Base-by-base conservation (phyloP, 352 stramenopile species). In the Pythium biforme region DNA sequence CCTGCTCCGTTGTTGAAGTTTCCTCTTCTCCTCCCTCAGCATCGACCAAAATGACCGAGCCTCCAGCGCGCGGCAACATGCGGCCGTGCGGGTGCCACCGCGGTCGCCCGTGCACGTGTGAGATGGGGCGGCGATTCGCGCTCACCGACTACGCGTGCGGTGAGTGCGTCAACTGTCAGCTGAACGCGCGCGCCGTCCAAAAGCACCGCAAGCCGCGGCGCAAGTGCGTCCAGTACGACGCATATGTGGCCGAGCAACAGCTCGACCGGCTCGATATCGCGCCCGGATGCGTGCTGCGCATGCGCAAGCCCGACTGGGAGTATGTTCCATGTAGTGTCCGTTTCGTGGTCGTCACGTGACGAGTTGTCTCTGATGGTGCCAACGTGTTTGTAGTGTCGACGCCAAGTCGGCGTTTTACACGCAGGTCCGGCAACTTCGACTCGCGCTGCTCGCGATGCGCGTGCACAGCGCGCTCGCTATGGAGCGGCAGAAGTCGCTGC, bases 261-360 rank as follows among this genome's bases (percentile, higher is more conserved):
- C 81, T 75, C 49, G 81, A 90, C 12, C 49, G 47, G 4, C 53
- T 88, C 5, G 27, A 76, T 58, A 53, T 90, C 20, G 50, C 64
- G 34, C 54, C 55, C 17, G 72, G 72, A 58, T 86, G 69, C 41
- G 66, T 77, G 8, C 74, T 90, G 22, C 70, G 74, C 1, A 76
- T 90, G 76, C 67, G 74, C 0, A 86, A 83, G 52, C 79, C 81
- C 4, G 70, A 83, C 41, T 90, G 81, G 81, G 64, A 75, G 80
- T 89, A 67, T 17, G 76, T 78, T 2, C 14, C 10, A 2, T 4
- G 2, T 1, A 37, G 31, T 37, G 14, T 14, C 3, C 31, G n/a
- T n/a, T n/a, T n/a, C n/a, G n/a, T n/a, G n/a, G n/a, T n/a, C n/a
- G n/a, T n/a, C n/a, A 37, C 31, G 8, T 37, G 8, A 37, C 14